These are phyloP conservation scores for Pulveroboletus ravenelii DNA, from an alignment of 768 basidiomycete species.

Conservation along the genomic window DNA sequence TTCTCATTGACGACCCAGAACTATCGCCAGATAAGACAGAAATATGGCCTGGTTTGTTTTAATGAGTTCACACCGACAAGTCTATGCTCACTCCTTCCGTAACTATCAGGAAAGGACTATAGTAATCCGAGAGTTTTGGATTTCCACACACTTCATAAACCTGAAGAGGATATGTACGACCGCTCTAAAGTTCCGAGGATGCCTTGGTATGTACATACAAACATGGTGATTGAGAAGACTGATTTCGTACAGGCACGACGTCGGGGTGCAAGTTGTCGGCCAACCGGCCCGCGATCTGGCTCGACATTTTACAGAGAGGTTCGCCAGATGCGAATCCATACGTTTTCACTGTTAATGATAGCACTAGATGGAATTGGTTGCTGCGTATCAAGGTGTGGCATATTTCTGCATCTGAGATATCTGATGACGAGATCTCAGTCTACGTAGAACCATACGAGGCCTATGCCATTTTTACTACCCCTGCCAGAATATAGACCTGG, in stretches of 20 bases:
- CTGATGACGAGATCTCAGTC: neutral
- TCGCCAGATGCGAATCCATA: slow-evolving; percentile 6
- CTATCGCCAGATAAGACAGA: slow-evolving; percentile 49
- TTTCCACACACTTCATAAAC: slow-evolving; percentile 82
- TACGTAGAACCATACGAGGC: slow-evolving; percentile 77
- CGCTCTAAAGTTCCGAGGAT: slow-evolving; percentile 84
- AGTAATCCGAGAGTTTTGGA: slow-evolving; percentile 85
- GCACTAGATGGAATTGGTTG: slow-evolving; percentile 83
- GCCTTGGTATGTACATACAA: slow-evolving; percentile 70
- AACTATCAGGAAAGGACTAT: slow-evolving; percentile 79
- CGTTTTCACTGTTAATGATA: slow-evolving; percentile 3
- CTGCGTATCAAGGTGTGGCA: slow-evolving; percentile 79
- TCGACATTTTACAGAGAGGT: slow-evolving; percentile 93
- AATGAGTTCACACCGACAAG: neutral
- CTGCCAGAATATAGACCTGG: slow-evolving; percentile 85
- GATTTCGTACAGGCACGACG: slow-evolving; percentile 74
- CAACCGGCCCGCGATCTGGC: slow-evolving; percentile 93
- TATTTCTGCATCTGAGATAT: neutral
- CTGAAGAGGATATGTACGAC: slow-evolving; percentile 94
- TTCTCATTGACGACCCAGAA: slow-evolving; percentile 81
- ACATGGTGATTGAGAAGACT: neutral
- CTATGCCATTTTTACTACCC: slow-evolving; percentile 91
- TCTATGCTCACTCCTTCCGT: neutral
- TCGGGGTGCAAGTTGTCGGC: slow-evolving; percentile 92
- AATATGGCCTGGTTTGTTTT: slow-evolving; percentile 78